Evolutionary conservation across 139 green algal genomes (phyloP), one percentile per base, ranked within the genome.

Genomic region (Picochlorum sp.): DNA sequence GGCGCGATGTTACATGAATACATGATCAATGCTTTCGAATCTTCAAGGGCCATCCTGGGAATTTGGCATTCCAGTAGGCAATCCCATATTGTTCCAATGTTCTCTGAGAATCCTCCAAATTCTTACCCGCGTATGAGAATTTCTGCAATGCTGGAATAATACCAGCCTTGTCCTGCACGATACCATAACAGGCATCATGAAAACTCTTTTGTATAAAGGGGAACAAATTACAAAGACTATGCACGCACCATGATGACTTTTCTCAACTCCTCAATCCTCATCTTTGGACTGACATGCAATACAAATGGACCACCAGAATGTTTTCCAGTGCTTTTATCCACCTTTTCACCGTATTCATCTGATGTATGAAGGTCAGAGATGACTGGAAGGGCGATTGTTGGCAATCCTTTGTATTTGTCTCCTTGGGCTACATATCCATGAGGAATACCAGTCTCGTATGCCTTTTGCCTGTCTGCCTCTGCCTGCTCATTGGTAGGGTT

Each of bases 21-120:
- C 58, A 50, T 34, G 5, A 66, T 73, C 62, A 61, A 83, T 69
- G 77, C 66, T 62, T 67, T 2, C 76, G 49, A 38, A 96, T 86
- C 64, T 81, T 87, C 52, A 96, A 68, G 1, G 83, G 75, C 90
- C 90, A 96, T 68, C 91, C 64, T 0, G 86, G 90, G 72, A 96
- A 96, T 66, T 86, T 92, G 15, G 51, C 60, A 60, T 92, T 74
- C 90, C 90, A 96, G 72, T 95, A 95, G 0, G 69, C 66, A 18
- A 96, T 64, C 15, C 90, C 88, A 38, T 95, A 92, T 55, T 96
- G 90, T 71, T 90, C 83, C 45, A 96, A 74, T n/a, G 85, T 96
- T 38, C 90, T 66, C 68, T 95, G 83, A 6, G 86, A 64, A 69
- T 96, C 90, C 11, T 95, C 85, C 58, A 96, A 59, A 60, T 81